A percentile compares a stretch with the other conserved stretches of the same genome.
These are phyloP conservation scores for Oehlia diaphana DNA, from an alignment of 192 early-diverging fungal species.

Conservation along the genomic window DNA sequence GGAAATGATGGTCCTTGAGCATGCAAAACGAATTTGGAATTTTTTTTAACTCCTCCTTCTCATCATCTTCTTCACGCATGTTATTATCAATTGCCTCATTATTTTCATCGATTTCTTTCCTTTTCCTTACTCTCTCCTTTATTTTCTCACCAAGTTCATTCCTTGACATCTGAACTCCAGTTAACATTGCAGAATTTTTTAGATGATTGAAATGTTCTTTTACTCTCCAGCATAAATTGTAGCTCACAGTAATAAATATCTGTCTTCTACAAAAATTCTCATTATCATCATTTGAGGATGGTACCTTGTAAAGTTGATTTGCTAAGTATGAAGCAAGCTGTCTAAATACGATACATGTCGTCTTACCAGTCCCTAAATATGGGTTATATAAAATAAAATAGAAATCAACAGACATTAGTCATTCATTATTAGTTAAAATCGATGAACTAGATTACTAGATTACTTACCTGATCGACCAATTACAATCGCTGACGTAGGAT, in stretches of 20 bases:
- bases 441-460: not conserved
- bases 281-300: not conserved
- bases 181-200: not conserved
- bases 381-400: not conserved
- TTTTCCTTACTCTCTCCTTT: not conserved
- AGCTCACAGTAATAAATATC: slow-evolving; percentile 23
- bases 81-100: not conserved
- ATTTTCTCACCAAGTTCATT: not conserved
- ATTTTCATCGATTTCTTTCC: not conserved
- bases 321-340: slow-evolving; percentile 11
- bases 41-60: not conserved
- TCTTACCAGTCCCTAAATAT: slow-evolving; percentile 18
- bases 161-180: not conserved
- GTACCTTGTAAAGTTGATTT: not conserved
- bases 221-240: not conserved
- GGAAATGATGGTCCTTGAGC: slow-evolving; percentile 15
- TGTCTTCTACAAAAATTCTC: not conserved
- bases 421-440: not conserved
- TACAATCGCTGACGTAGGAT: slow-evolving; percentile 9
- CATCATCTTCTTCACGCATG: not conserved
- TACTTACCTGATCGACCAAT: slow-evolving; percentile 25
- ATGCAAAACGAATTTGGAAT: slow-evolving; percentile 24
- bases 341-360: slow-evolving; percentile 23
- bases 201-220: slow-evolving; percentile 9
- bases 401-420: not conserved